A percentile compares a stretch with the other conserved stretches of the same genome.
Evolutionary conservation across 2,329 filamentous ascomycete genomes (phyloP).

Genomic region (Ophiostoma sp.): DNA sequence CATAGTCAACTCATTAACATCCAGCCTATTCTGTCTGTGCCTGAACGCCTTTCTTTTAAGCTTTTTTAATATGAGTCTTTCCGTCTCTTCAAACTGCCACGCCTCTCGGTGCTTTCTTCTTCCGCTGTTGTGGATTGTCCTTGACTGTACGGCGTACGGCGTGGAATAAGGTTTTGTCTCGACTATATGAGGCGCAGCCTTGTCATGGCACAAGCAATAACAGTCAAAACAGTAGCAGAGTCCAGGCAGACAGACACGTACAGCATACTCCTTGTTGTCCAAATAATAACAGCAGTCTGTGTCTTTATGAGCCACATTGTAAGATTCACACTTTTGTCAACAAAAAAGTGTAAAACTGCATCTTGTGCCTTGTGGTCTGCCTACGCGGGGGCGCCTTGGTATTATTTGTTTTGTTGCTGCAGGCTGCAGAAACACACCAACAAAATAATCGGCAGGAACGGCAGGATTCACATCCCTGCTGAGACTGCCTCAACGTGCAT

Average conservation of each 20-base stretch:
- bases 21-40: neutral
- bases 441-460: neutral
- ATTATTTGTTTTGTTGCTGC: neutral
- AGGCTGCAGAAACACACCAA: neutral
- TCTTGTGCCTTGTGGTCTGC: conserved; percentile 12
- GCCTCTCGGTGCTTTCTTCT: neutral
- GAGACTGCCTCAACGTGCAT: neutral
- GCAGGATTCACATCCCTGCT: neutral
- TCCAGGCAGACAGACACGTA: neutral
- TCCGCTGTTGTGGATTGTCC: neutral
- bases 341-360: neutral
- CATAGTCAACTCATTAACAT: neutral
- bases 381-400: neutral
- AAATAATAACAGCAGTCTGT: too few species aligned
- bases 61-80: neutral
- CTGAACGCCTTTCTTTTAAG: neutral
- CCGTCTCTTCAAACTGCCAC: neutral
- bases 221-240: neutral
- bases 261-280: too few species aligned
- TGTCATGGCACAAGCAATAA: neutral
- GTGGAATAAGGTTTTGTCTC: neutral
- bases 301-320: neutral
- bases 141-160: neutral
- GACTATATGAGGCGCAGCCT: neutral
- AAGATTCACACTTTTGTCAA: neutral